Evolutionary conservation across 768 basidiomycete genomes (phyloP).

Genomic region (Galerina sulciceps): DNA sequence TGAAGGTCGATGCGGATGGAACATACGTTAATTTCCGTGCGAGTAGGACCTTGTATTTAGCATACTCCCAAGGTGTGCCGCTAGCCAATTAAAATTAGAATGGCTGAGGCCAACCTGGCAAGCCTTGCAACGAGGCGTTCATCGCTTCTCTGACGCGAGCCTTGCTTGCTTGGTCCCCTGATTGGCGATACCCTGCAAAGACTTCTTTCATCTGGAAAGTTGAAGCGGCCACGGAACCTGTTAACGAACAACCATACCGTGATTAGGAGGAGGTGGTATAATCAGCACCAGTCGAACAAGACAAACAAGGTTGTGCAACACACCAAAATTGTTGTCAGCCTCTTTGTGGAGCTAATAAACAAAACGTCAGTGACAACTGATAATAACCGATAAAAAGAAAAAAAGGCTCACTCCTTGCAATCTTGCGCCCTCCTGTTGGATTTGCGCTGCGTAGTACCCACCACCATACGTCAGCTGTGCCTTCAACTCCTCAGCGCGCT

Average conservation of each 20-base stretch:
- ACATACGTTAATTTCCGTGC: too few relatives aligned
- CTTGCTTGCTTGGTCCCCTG: conserved; percentile 72
- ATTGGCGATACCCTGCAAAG: conserved; percentile 72
- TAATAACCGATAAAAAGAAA: neutral
- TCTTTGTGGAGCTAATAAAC: conserved; percentile 55
- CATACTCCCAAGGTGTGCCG: too few relatives aligned
- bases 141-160: conserved; percentile 76
- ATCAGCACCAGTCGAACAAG: neutral
- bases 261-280: neutral
- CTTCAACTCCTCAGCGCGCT: conserved; percentile 46
- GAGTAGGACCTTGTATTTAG: too few relatives aligned
- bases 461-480: conserved; percentile 47
- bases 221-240: conserved; percentile 71
- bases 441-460: conserved; percentile 45
- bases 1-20: too few relatives aligned
- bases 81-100: conserved; percentile 19
- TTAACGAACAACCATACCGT: neutral
- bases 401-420: conserved; percentile 58
- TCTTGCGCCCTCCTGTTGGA: conserved; percentile 59
- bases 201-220: conserved; percentile 81
- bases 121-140: conserved; percentile 69
- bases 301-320: conserved; percentile 14
- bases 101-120: conserved; percentile 76
- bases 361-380: neutral
- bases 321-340: conserved; percentile 56